Percentiles rank a stretch among this genome's conserved stretches.
Evolutionary conservation across 495 filamentous ascomycete species (phyloP).

Genomic region (Penicilliopsis zonata): DNA sequence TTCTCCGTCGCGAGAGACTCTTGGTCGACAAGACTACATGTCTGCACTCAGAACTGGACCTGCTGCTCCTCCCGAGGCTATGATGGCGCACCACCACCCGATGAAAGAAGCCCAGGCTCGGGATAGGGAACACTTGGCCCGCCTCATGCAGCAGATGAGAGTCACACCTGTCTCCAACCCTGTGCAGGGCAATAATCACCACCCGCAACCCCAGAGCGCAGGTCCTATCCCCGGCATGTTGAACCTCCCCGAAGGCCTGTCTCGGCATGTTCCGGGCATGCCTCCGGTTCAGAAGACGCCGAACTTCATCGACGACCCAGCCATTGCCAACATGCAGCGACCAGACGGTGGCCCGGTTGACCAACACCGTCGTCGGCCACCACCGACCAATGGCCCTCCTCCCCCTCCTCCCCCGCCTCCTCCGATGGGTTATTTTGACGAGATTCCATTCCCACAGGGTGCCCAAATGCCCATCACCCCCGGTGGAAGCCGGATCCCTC

Average conservation of each 20-base stretch:
- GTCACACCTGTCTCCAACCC: conserved; percentile 17
- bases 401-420: too few relatives aligned
- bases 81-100: conserved; percentile 16
- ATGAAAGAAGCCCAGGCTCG: conserved; percentile 24
- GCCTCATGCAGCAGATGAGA: conserved; percentile 39
- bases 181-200: conserved; percentile 8
- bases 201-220: conserved; percentile 20
- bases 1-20: conserved; percentile 22
- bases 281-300: conserved; percentile 25
- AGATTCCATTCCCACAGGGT: conserved; percentile 25
- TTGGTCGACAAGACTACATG: conserved; percentile 20
- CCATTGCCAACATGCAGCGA: conserved; percentile 35
- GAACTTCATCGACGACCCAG: conserved; percentile 33
- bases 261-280: conserved; percentile 33
- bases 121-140: conserved; percentile 38
- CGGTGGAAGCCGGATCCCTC: conserved; percentile 20
- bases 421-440: conserved; percentile 35
- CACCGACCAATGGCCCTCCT: conserved; percentile 25
- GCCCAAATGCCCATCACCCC: conserved; percentile 25
- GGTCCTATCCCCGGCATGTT: conserved; percentile 26
- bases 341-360: conserved; percentile 22
- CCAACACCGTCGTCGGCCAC: conserved; percentile 26
- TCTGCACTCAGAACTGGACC: conserved; percentile 12
- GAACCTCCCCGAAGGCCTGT: conserved; percentile 32
- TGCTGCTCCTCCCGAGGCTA: conserved; percentile 16